Base-by-base conservation (phyloP, 1,139 yeast genomes). In the Debaryomycetaceae sp. region DNA sequence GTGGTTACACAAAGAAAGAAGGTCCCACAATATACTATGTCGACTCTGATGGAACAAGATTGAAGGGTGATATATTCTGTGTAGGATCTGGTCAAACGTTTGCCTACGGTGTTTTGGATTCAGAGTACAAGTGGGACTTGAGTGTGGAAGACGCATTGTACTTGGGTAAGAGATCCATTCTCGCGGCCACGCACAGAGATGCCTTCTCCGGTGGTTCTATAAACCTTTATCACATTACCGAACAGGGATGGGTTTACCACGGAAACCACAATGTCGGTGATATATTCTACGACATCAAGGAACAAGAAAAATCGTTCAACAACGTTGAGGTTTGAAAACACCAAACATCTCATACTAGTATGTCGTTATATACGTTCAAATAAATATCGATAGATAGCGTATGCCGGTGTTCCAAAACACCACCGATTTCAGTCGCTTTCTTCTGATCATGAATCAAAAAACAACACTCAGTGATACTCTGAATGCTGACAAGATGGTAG, bases 51-150 rank as follows among this genome's bases (percentile, higher is more conserved):
- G 99, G 99, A 45, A 87, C 97, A 8, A 81, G 99, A 66, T 76
- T 93, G 59, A 87, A 89, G 66, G 99, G 99, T 46, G 97, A 93
- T 60, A 60, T 90, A 52, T 95, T 95, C 69, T 90, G 97, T 75
- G 99, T 93, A 34, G 99, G 99, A 40, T 91, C 98, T 1, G 99
- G 99, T 68, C 99, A 93, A 71, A 93, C 99, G 1, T 93, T 93
- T 70, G 99, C 99, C n/a, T 93, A 93, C 62, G 99, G 99, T 76
- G 99, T 93, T 24, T 76, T 93, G 54, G 99, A 93, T 65, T 81
- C 96, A 34, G 90, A 87, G 57, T 87, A 89, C 70, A 80, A 77
- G 57, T 89, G 96, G 96, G 97, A 91, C 59, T 70, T 91, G 53
- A 63, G 87, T 1, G 95, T 87, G 6, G 98, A 93, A 52, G 98